A percentile compares a stretch with the other conserved stretches of the same genome.
Conservation (phyloP, 257 asterid species). For the Verbena officinalis region DNA sequence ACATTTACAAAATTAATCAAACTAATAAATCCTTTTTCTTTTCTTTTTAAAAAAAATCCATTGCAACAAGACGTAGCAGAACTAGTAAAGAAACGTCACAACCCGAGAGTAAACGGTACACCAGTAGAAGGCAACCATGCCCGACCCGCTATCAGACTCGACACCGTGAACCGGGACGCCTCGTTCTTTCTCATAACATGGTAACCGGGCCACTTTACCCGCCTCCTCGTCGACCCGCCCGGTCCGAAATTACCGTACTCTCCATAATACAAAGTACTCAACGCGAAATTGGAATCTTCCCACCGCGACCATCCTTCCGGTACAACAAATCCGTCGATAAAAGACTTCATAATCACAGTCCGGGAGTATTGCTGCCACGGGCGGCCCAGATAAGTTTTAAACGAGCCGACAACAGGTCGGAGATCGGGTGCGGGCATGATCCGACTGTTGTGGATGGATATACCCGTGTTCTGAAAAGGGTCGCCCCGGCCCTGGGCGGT, state of each 20-base stretch:
- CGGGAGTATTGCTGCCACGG: slow-evolving; percentile 88
- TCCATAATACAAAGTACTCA: slow-evolving; percentile 72
- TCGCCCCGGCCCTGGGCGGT: slow-evolving; percentile 92
- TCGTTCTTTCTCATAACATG: slow-evolving; percentile 53
- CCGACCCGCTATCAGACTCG: slow-evolving; percentile 76
- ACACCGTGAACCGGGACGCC: slow-evolving; percentile 69
- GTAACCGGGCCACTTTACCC: slow-evolving; percentile 83
- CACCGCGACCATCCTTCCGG: slow-evolving; percentile 76
- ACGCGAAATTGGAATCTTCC: slow-evolving; percentile 65
- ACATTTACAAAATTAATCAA: slow-evolving; percentile 57
- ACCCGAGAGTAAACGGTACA: slow-evolving; percentile 74
- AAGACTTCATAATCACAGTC: slow-evolving; percentile 69
- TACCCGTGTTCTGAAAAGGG: slow-evolving; percentile 86
- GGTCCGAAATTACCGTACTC: slow-evolving; percentile 81
- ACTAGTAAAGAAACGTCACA: slow-evolving; percentile 46
- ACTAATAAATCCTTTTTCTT: slow-evolving; percentile 35
- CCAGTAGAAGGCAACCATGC: slow-evolving; percentile 88
- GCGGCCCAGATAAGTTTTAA: slow-evolving; percentile 64
- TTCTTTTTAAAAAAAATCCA: slow-evolving; percentile 9
- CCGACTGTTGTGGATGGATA: slow-evolving; percentile 74
- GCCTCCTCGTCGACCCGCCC: slow-evolving; percentile 46
- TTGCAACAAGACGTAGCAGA: not conserved
- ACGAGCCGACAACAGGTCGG: slow-evolving; percentile 43
- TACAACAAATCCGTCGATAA: slow-evolving; percentile 50
- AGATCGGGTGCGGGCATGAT: slow-evolving; percentile 76